Base-by-base conservation (phyloP, 2,329 filamentous ascomycete genomes). In the Cordyceps fumosorosea region DNA sequence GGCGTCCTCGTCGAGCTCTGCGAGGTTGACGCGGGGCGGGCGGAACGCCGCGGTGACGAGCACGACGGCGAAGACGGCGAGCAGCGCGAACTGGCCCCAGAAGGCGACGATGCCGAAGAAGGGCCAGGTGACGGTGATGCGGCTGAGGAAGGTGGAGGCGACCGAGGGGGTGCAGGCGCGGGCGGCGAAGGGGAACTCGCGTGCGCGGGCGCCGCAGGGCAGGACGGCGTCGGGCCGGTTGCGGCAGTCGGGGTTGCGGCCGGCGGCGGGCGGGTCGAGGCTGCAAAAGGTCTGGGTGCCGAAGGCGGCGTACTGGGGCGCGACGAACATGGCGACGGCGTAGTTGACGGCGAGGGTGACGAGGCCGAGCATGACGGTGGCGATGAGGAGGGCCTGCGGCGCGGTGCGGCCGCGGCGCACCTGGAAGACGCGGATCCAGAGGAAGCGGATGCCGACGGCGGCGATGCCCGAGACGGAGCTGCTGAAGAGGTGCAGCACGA, bases 251-350 rank as follows among this genome's bases (percentile, higher is more conserved):
- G 91, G 89, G 67, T 87, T 85, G 65, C 83, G 82, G 62, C 85
- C 86, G 0, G 84, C 81, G 62, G 84, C 78, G 44, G 78, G 78
- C 2, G 87, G 82, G 40, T 86, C 81, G 65, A 89, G 86, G 69
- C 91, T 88, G 76, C 95, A 99, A 78, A 93, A 97, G 0, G 90
- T 96, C 74, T 99, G 95, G 0, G 93, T 91, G 56, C 95, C 95
- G 72, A 91, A 99, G 60, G 89, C 96, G 53, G 93, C 86, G 73
- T 99, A 99, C 71, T 98, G 93, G 1, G 95, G 95, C 6, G 92
- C 95, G n/a, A 96, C 86, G 65, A 98, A 82, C 89, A 96, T 96
- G 62, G 91, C 89, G 48, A 98, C 80, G 10, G 91, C 86, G 74
- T 98, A 99, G 77, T 98, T 96, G 74, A 96, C 89, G 40, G 91